A percentile compares a stretch with the other conserved stretches of the same genome.
phyloP scores from a whole-genome alignment of 148 eudicot genomes.

The Suaeda aralocaspica region DNA sequence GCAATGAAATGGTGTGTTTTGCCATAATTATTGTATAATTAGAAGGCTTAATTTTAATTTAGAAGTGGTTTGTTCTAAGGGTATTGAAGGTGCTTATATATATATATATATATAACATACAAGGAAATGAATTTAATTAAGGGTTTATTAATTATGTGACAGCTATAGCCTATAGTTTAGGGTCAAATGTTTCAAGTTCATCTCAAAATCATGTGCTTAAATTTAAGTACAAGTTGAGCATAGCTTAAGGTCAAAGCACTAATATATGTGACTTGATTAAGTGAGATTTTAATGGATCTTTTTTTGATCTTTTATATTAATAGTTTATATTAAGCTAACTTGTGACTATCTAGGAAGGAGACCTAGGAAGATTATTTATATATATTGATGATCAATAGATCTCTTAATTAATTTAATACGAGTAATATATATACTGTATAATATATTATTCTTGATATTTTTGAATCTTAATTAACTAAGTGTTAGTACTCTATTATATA shows the following conservation, averaged over 20 bases:
- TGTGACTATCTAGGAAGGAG: conserved; percentile 7
- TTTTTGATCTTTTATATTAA: not conserved
- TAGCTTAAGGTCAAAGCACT: conserved; percentile 21
- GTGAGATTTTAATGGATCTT: conserved; percentile 20
- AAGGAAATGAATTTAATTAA: not conserved
- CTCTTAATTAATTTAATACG: conserved; percentile 3
- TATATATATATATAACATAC: conserved; percentile 8
- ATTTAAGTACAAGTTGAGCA: conserved; percentile 28
- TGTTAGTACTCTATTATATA: too few species aligned
- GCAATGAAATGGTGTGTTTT: conserved; percentile 22
- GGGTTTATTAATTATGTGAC: conserved; percentile 18
- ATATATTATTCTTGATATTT: too few species aligned
- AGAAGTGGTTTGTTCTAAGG: not conserved
- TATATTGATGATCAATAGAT: too few species aligned
- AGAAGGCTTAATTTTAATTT: not conserved
- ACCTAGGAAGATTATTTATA: conserved; percentile 2
- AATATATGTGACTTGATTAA: conserved; percentile 1
- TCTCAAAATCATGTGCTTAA: conserved; percentile 34
- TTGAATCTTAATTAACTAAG: too few species aligned
- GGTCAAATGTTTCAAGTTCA: conserved; percentile 25
- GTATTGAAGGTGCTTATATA: conserved; percentile 20
- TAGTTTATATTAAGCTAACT: not conserved
- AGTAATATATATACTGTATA: too few species aligned
- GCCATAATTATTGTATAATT: conserved; percentile 29
- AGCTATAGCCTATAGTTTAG: conserved; percentile 30